phyloP scores from a whole-genome alignment of 176 grass and related monocot species.

The Juncus effusus region DNA sequence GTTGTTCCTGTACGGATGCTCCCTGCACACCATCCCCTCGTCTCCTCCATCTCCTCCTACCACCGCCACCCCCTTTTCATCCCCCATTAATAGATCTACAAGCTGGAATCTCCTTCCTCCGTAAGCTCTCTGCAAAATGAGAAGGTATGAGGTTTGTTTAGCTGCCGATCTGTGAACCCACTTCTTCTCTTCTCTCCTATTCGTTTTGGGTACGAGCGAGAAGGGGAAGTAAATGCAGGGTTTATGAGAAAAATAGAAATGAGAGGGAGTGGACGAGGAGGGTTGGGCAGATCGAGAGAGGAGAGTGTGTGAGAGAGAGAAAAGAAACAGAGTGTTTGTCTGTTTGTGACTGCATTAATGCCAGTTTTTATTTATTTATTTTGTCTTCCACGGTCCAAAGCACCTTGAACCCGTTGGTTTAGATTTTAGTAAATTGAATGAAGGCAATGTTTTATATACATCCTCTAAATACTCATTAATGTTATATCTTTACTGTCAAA shows the following conservation, averaged over 20 bases:
- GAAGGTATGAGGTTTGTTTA: neutral
- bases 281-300: neutral
- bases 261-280: conserved; percentile 1
- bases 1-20: conserved; percentile 77
- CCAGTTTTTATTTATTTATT: neutral
- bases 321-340: conserved; percentile 24
- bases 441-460: too few species aligned
- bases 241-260: neutral
- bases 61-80: conserved; percentile 34
- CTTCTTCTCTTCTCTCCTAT: conserved; percentile 14
- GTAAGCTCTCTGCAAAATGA: conserved; percentile 10
- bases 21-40: conserved; percentile 52
- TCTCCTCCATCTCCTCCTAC: conserved; percentile 14
- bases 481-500: too few species aligned
- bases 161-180: neutral
- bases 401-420: too few species aligned
- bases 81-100: conserved; percentile 8
- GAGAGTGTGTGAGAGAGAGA: neutral
- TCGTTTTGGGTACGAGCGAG: neutral
- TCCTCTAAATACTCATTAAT: too few species aligned
- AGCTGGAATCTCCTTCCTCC: conserved; percentile 14
- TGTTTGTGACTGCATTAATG: conserved; percentile 26
- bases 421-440: too few species aligned
- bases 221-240: neutral
- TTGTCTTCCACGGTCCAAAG: too few species aligned